These are phyloP conservation scores for Sugiyamaella xylanicola DNA, from an alignment of 1,139 yeast species.

Conservation along the genomic window DNA sequence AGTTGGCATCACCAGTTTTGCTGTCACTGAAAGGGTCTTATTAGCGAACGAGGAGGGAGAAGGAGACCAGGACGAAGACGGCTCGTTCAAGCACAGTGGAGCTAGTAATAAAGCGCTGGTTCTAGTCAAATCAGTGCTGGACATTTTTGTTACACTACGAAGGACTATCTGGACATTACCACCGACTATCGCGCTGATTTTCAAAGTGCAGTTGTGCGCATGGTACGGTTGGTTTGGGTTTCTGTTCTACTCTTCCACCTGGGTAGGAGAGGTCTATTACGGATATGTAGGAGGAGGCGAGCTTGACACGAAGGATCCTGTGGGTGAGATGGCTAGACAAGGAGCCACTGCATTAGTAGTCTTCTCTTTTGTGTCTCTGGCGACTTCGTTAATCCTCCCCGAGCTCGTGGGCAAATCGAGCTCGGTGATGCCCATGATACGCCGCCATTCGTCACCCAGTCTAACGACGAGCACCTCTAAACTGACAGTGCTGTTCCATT, in stretches of 20 bases:
- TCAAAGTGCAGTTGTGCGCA: constrained; percentile 42
- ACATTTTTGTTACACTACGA: constrained; percentile 28
- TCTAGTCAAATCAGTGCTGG: constrained; percentile 17
- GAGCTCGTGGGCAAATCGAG: constrained; percentile 23
- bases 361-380: constrained; percentile 43
- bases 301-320: constrained; percentile 28
- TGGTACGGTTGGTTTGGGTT: constrained; percentile 47
- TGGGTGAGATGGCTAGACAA: constrained; percentile 45
- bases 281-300: constrained; percentile 24
- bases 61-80: constrained; percentile 1
- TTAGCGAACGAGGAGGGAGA: constrained; percentile 10
- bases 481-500: constrained; percentile 6
- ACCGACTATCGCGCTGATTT: constrained; percentile 35
- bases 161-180: constrained; percentile 33
- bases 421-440: constrained; percentile 7
- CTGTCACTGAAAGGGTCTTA: constrained; percentile 35
- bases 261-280: constrained; percentile 47
- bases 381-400: constrained; percentile 42
- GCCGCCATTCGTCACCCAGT: constrained; percentile 20
- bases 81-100: not conserved
- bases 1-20: constrained; percentile 48
- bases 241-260: constrained; percentile 45
- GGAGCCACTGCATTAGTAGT: constrained; percentile 45
- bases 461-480: constrained; percentile 14
- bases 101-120: not conserved